Evolutionary conservation across 257 asterid genomes (phyloP), one percentile per base, ranked within the genome.

Genomic region (Petrea volubilis): DNA sequence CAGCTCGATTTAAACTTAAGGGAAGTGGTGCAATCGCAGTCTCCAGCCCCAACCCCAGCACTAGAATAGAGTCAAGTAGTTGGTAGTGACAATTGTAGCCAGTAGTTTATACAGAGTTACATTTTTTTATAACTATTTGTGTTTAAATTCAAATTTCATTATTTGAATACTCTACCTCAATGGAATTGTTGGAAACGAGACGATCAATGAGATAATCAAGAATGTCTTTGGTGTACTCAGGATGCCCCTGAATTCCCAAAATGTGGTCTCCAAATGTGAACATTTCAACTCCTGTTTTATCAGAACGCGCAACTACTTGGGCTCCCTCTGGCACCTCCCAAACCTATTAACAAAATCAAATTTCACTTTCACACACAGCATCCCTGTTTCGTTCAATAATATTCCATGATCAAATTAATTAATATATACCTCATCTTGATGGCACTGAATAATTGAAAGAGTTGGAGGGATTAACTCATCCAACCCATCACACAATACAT

Each of bases 221-320:
- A 29, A 88, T 90, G 81, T 83, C 96, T 62, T 86, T 83, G 2
- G 92, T 79, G 77, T 90, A 92, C 71, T 90, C 97, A 0, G 96
- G 98, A 73, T 92, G 98, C 0, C 98, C 97, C 44, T 90, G 96
- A 46, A 88, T 85, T 3, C 96, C 97, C 50, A 92, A 51, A 4
- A 88, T 65, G 51, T 79, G 33, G 31, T 82, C 85, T 17, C 90
- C 96, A 67, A 69, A 77, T 34, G 73, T 55, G 64, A 90, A 88
- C 89, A 88, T 88, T 50, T 92, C 98, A 12, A 90, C 92, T 13
- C 82, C 75, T 0, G 97, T 92, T 61, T 85, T 85, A 1, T 85
- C 87, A 1, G 98, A 92, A 60, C 53, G 67, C 46, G 88, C 95
- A 20, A 92, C 64, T 9, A 90, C 75, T 67, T 85, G 77, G 2